Base-by-base conservation (phyloP, 805 yeast genomes). In the Cyberlindnera mrakii region DNA sequence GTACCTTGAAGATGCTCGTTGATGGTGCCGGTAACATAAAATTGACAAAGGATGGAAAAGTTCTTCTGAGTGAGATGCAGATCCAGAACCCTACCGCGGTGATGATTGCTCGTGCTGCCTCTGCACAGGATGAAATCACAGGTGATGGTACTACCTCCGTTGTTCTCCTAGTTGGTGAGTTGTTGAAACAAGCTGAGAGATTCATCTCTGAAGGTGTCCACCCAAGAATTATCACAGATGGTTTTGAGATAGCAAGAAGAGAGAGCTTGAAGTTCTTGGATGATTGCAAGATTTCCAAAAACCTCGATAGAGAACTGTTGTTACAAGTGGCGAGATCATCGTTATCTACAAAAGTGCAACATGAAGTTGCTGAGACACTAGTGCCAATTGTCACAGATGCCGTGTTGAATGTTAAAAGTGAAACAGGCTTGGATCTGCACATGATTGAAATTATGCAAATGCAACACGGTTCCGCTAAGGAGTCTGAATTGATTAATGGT, bases 71-170 rank as follows among this genome's bases (percentile, higher is more conserved):
- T 33, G 99, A 93, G 62, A 93, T 93, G 99, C 99, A 93, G 68
- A 91, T 91, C 65, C 93, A 85, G 62, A 81, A 85, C 49, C 95
- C 95, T 10, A 85, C 95, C 4, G 95, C 95, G 0, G 85, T 85
- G 30, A 79, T 85, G 85, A 85, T 85, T 67, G 96, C 99, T 3
- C 77, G 98, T 52, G 99, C 98, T 13, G 99, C 99, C 39, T 80
- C 96, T 37, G 97, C 99, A 0, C 99, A 93, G 67, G 99, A 93
- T 64, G 99, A 93, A 65, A 88, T 93, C 60, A 86, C 98, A n/a
- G 99, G 99, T 40, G 99, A 93, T 66, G 99, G 99, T 51, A 93
- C 99, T 43, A 91, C 98, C 6, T 85, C 96, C 2, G 99, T 93
- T 42, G 91, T 90, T 36, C 72, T 95, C 49, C 74, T 90, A 43